Evolutionary conservation across 805 yeast genomes (phyloP), one percentile per base, ranked within the genome.

Genomic region (Limtongia smithiae): DNA sequence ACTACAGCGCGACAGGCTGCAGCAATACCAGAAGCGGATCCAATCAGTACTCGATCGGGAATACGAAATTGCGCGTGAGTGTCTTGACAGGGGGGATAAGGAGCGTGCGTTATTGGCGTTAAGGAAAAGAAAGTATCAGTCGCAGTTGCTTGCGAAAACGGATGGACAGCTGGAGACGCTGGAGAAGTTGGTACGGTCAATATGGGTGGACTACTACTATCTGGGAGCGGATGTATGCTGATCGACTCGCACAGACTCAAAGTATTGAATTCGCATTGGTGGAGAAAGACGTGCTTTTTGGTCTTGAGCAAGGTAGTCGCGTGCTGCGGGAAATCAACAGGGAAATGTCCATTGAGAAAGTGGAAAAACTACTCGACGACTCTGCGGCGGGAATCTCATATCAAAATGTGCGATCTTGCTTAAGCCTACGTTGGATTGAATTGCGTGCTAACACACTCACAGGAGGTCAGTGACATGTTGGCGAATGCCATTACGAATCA

Each of bases 351-450:
- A 63, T 85, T 15, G 90, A 85, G 28, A 78, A 79, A 59, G 83
- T 89, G n/a, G 96, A 90, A 58, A 76, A 74, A 61, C 73, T 91
- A 2, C 69, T 91, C 77, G 96, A 90, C 65, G 90, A 86, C 44
- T 76, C 85, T 18, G 86, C 83, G 40, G 96, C 87, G 20, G 95
- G 91, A 41, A 73, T 82, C 14, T 74, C 82, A 24, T 83, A 85
- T 61, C 96, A 88, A 61, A 80, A 84, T 43, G 60, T 57, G 12
- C 22, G 90, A 27, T n/a, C n/a, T n/a, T n/a, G n/a, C n/a, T n/a
- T n/a, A n/a, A n/a, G n/a, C n/a, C n/a, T n/a, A n/a, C n/a, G n/a
- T n/a, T n/a, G n/a, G n/a, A n/a, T n/a, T n/a, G n/a, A n/a, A n/a
- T n/a, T n/a, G n/a, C n/a, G n/a, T n/a, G n/a, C n/a, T n/a, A n/a